Percentiles rank a stretch among this genome's conserved stretches.
Conservation (phyloP, 202 grass and related monocot species). For the Brachypodium distachyon region DNA sequence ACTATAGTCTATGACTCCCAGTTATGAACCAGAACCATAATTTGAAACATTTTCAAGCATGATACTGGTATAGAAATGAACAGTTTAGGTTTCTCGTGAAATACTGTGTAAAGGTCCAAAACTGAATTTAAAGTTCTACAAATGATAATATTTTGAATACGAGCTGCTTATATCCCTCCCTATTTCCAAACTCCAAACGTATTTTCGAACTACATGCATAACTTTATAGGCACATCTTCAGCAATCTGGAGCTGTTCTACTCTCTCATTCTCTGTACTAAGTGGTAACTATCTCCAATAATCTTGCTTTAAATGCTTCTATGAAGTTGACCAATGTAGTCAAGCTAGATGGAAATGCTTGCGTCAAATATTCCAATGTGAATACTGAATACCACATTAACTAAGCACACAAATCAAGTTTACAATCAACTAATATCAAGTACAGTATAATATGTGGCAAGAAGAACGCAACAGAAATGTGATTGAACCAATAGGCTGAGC, state of each 20-base stretch:
- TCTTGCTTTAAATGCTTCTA: background rate
- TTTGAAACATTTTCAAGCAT: background rate
- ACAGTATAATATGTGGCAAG: background rate
- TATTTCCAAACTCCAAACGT: background rate
- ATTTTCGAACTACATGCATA: background rate
- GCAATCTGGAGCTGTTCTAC: background rate
- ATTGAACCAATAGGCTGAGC: background rate
- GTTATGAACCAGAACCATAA: background rate
- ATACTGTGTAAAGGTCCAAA: background rate
- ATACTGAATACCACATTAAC: background rate
- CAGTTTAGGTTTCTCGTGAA: background rate
- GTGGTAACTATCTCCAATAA: background rate
- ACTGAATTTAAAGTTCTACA: background rate
- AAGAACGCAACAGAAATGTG: background rate
- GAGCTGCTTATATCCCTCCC: background rate
- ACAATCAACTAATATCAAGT: background rate
- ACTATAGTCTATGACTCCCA: background rate
- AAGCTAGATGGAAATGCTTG: background rate
- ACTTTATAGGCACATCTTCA: background rate
- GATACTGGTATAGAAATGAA: background rate
- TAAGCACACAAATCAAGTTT: constrained; percentile 1
- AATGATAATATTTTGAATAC: background rate
- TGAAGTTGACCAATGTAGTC: background rate
- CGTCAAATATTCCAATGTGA: background rate
- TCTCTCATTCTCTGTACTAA: background rate